These are phyloP conservation scores for Trichomonascaceae sp. DNA, from an alignment of 1,139 yeast species.

Conservation along the genomic window DNA sequence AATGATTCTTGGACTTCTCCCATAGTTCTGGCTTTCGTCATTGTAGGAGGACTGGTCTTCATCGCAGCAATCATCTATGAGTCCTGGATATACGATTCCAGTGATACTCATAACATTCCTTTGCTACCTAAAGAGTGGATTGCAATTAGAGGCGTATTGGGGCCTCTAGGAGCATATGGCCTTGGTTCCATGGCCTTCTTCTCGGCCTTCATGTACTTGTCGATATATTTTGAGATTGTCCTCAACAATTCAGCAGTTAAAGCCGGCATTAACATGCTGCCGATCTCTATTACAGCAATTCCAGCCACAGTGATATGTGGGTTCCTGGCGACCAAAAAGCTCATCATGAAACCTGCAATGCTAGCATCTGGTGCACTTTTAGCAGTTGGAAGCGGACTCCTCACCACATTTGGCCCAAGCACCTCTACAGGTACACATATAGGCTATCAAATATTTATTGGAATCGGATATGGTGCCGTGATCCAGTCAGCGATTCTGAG, in stretches of 20 bases:
- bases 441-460: constrained; percentile 45
- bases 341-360: constrained; percentile 33
- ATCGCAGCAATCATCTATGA: constrained; percentile 44
- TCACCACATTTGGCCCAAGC: constrained; percentile 38
- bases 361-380: constrained; percentile 40
- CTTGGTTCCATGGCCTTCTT: constrained; percentile 40
- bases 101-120: constrained; percentile 28
- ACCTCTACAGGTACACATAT: constrained; percentile 40
- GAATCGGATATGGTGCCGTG: background rate
- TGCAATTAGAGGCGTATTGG: constrained; percentile 41
- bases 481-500: background rate
- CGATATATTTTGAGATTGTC: constrained; percentile 51
- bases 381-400: constrained; percentile 49
- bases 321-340: constrained; percentile 39
- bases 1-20: constrained; percentile 43
- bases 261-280: constrained; percentile 52
- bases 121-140: constrained; percentile 20
- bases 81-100: constrained; percentile 35
- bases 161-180: constrained; percentile 31
- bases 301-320: constrained; percentile 44
- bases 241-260: constrained; percentile 42
- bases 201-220: constrained; percentile 36
- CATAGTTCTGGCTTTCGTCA: constrained; percentile 47
- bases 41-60: constrained; percentile 43
- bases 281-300: constrained; percentile 48